Conservation (phyloP, 176 grass and related monocot genomes). For the Rhynchospora tenuis region DNA sequence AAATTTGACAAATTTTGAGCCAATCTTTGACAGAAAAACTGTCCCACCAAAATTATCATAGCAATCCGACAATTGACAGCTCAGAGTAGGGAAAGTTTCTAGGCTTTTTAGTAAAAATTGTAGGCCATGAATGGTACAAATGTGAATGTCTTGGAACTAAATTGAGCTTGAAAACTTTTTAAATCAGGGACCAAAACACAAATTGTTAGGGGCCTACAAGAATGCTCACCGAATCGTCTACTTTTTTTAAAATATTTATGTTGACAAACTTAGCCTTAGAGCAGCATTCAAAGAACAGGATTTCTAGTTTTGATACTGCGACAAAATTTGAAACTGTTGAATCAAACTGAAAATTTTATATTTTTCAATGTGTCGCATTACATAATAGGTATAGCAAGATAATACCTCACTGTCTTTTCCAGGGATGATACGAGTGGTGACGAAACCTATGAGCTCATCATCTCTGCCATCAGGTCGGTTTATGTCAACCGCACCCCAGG, state of each 20-base stretch:
- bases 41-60: neutral
- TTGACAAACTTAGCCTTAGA: neutral
- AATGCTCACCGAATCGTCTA: neutral
- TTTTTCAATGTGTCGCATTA: neutral
- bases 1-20: neutral
- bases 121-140: neutral
- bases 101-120: neutral
- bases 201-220: neutral
- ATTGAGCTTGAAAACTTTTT: neutral
- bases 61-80: neutral
- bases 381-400: neutral
- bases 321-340: neutral
- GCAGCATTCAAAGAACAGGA: neutral
- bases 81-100: neutral
- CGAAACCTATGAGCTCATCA: slow-evolving; percentile 84
- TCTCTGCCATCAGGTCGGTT: slow-evolving; percentile 57
- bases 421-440: slow-evolving; percentile 70
- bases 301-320: neutral
- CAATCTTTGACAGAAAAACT: neutral
- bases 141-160: neutral
- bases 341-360: neutral
- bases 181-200: neutral
- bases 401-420: slow-evolving; percentile 88
- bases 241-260: neutral
- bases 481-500: slow-evolving; percentile 87